Percentiles rank a stretch among this genome's conserved stretches.
phyloP scores from a whole-genome alignment of 345 rosid species.

The Rhizophora apiculata region DNA sequence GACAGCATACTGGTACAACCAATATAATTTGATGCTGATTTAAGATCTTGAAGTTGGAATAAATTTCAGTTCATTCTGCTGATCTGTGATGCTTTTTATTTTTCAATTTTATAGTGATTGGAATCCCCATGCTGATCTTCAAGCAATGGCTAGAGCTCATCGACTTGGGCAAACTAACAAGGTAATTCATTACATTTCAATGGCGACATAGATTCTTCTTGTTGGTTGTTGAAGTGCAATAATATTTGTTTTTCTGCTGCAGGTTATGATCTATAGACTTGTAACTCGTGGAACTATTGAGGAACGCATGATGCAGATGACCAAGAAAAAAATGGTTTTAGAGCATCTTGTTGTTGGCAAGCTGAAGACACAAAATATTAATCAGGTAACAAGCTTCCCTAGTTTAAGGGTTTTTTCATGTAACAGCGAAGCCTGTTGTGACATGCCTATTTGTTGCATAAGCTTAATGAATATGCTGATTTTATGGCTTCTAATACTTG shows the following conservation, averaged over 20 bases:
- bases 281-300: slow-evolving; percentile 90
- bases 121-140: slow-evolving; percentile 99
- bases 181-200: slow-evolving; percentile 39
- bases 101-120: slow-evolving; percentile 71
- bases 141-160: slow-evolving; percentile 99
- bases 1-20: background rate
- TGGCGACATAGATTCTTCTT: background rate
- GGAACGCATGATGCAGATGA: slow-evolving; percentile 99
- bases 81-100: slow-evolving; percentile 10
- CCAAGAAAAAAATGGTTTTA: slow-evolving; percentile 98
- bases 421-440: background rate
- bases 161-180: slow-evolving; percentile 98
- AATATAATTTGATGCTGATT: slow-evolving; percentile 1
- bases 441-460: background rate
- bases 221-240: background rate
- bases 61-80: slow-evolving; percentile 1
- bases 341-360: slow-evolving; percentile 99
- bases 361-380: slow-evolving; percentile 91
- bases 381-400: slow-evolving; percentile 58
- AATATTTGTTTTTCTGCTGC: slow-evolving; percentile 26
- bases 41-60: background rate
- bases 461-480: background rate
- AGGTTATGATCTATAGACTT: slow-evolving; percentile 98
- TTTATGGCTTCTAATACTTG: background rate
- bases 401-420: background rate